Evolutionary conservation across 169 alveolate species (phyloP).

Genomic region (Plasmodium ovale): DNA sequence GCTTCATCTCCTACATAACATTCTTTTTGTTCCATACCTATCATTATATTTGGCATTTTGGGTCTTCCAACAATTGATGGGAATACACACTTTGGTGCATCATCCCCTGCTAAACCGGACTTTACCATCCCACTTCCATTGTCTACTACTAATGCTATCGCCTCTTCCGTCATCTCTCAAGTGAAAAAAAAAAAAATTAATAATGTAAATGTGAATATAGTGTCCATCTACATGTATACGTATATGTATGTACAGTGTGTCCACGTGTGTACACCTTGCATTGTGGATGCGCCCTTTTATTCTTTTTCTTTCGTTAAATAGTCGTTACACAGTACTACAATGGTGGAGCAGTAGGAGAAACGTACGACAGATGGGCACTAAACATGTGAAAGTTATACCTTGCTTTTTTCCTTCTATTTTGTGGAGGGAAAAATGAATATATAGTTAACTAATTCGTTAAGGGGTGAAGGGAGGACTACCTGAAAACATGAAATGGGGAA

Average conservation of each 20-base stretch:
- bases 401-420: neutral
- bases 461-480: too few species aligned
- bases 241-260: neutral
- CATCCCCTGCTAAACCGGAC: constrained; percentile 99
- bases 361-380: too few species aligned
- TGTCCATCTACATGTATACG: neutral
- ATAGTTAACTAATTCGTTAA: too few species aligned
- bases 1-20: constrained; percentile 99
- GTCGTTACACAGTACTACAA: too few species aligned
- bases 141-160: constrained; percentile 97
- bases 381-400: neutral
- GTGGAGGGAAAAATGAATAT: neutral
- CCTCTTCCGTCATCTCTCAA: constrained; percentile 61
- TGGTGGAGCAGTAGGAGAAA: too few species aligned
- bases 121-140: constrained; percentile 99
- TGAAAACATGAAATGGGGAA: too few species aligned
- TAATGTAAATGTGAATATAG: neutral
- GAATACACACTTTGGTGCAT: constrained; percentile 98
- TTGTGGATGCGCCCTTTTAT: neutral
- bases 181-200: neutral
- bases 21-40: constrained; percentile 97
- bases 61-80: constrained; percentile 99
- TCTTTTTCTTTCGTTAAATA: neutral
- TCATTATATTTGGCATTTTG: constrained; percentile 95
- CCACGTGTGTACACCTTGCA: too few species aligned